Conservation (phyloP, 163 green algal genomes). For the Scenedesmus sp. region DNA sequence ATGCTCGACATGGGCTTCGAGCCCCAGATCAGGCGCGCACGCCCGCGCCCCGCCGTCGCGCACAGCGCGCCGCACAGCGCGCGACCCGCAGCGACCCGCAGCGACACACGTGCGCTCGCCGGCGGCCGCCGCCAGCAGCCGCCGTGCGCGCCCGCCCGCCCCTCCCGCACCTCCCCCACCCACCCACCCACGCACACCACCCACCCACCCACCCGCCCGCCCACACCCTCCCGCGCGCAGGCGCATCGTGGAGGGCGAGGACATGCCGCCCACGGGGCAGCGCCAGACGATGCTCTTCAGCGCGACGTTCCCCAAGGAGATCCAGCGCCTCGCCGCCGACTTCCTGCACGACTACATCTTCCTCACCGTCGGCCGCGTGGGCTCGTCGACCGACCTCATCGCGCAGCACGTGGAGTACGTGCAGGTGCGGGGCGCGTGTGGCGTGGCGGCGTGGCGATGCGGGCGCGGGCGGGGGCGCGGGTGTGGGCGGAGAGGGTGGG, state of each 20-base stretch:
- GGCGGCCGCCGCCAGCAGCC: too few species aligned
- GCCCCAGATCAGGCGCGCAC: conserved; percentile 84
- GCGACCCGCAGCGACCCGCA: too few species aligned
- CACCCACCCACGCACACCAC: conserved; percentile 31
- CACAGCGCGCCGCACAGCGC: too few species aligned
- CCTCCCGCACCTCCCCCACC: too few species aligned
- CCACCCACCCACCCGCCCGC: conserved; percentile 13
- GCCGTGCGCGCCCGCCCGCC: neutral
- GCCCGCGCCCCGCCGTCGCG: too few species aligned
- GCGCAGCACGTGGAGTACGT: conserved; percentile 82
- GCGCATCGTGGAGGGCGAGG: conserved; percentile 91
- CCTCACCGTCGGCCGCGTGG: conserved; percentile 96
- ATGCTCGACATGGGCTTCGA: conserved; percentile 99
- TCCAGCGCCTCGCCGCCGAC: conserved; percentile 87
- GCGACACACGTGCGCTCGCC: too few species aligned
- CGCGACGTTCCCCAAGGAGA: conserved; percentile 99
- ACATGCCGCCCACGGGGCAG: conserved; percentile 84
- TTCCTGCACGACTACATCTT: conserved; percentile 98
- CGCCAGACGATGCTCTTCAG: conserved; percentile 98
- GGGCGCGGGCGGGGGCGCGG: too few species aligned
- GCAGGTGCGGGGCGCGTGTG: too few species aligned
- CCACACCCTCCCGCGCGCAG: neutral
- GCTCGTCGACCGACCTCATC: conserved; percentile 97
- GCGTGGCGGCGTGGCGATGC: too few species aligned
- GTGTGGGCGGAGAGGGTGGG: too few species aligned